Evolutionary conservation across 169 alveolate genomes (phyloP), one percentile per base, ranked within the genome.

Genomic region (Cryptosporidium tyzzeri): DNA sequence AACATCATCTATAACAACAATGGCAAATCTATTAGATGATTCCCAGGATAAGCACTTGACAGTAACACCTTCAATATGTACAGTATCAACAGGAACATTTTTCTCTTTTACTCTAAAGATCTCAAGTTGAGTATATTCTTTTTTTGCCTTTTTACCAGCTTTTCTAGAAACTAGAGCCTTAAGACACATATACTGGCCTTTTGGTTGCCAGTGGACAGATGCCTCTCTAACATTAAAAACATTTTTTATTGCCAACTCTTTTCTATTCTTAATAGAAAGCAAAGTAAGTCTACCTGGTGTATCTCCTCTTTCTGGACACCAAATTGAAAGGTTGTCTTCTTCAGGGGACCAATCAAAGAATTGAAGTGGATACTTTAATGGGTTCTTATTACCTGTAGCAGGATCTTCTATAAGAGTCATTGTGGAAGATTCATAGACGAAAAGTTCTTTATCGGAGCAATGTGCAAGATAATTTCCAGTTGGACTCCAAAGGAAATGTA

Each of bases 261-360:
- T 93, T 45, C 97, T 92, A 7, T 95, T 91, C 21, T 96, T 97
- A n/a, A 95, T 92, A 55, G 95, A 97, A 21, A 95, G 93, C 71
- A 96, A 69, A 5, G 93, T 68, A 80, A 96, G 91, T 73, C 85
- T 85, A 41, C 98, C 98, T 51, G 98, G 98, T 0, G 97, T 92
- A 37, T 93, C 95, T n/a, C 92, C 86, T n/a, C 97, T 91, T 1
- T 95, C 97, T 26, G 97, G 96, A 23, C 95, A 95, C 93, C 96
- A 94, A 12, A 96, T 84, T 14, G 98, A 93, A 50, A 96, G 91
- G 62, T 95, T 95, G 71, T 96, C 95, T 69, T 96, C 98, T n/a
- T 93, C 93, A 23, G 98, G 98, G 0, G 98, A 96, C 98, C 98
- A 96, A 44, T 95, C 98, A 70, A 96, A 96, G 68, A 91, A 92